A percentile compares a stretch with the other conserved stretches of the same genome.
Evolutionary conservation across 306 rosid species (phyloP).

Genomic region (Cicer arietinum): DNA sequence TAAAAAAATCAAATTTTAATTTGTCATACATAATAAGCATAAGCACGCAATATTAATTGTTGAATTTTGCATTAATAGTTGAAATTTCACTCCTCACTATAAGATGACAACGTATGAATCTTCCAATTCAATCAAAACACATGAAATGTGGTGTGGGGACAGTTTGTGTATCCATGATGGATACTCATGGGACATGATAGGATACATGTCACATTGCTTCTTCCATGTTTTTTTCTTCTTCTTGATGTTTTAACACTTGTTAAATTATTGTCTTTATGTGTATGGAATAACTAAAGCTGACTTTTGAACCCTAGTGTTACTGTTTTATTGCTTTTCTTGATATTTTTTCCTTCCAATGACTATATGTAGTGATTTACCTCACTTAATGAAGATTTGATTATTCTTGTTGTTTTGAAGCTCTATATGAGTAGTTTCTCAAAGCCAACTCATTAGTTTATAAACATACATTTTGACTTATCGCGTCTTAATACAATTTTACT

Average conservation of each 20-base stretch:
- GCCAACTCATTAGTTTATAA: neutral
- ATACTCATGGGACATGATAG: neutral
- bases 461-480: no score
- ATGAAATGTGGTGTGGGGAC: neutral
- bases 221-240: neutral
- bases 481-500: no score
- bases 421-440: neutral
- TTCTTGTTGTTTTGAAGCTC: neutral
- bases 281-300: neutral
- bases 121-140: constrained; percentile 12
- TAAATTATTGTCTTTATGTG: neutral
- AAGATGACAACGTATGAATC: neutral
- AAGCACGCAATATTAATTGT: neutral
- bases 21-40: no score
- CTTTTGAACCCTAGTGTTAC: constrained; percentile 2
- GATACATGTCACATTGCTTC: constrained; percentile 8
- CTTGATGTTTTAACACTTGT: neutral
- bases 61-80: neutral
- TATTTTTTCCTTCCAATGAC: neutral
- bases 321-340: neutral
- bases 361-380: no score
- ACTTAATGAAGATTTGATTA: no score
- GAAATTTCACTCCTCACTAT: neutral
- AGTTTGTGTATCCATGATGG: neutral
- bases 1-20: no score